Conservation (phyloP, 768 basidiomycete genomes). For the Termitomyces sp. region DNA sequence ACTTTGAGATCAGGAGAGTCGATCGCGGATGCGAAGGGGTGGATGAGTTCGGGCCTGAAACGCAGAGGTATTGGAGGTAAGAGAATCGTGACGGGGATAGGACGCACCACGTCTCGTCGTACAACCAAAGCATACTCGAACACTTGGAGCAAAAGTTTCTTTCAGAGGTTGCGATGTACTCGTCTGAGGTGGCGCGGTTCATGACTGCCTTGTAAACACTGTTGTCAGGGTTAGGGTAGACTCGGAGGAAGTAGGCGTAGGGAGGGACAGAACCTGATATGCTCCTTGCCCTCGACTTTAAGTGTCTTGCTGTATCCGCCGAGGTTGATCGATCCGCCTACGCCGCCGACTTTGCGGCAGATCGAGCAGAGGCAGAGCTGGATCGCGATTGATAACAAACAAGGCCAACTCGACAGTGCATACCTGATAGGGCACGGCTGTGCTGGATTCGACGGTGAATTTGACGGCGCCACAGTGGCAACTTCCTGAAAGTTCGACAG, state of each 20-base stretch:
- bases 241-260: not conserved
- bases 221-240: not conserved
- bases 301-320: conserved; percentile 50
- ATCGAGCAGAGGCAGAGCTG: conserved; percentile 66
- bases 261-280: conserved; percentile 41
- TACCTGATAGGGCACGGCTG: conserved; percentile 63
- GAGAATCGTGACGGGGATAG: too few relatives aligned
- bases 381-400: not conserved
- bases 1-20: conserved; percentile 53
- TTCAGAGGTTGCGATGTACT: conserved; percentile 49
- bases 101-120: conserved; percentile 50
- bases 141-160: conserved; percentile 63
- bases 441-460: conserved; percentile 48
- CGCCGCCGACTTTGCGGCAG: conserved; percentile 67
- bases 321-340: conserved; percentile 65
- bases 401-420: not conserved
- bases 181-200: conserved; percentile 47
- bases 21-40: conserved; percentile 67
- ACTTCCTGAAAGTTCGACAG: conserved; percentile 50
- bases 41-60: conserved; percentile 57
- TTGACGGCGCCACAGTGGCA: conserved; percentile 52
- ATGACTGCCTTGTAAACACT: conserved; percentile 64
- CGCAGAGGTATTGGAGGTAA: not conserved
- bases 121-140: conserved; percentile 66
- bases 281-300: conserved; percentile 49